Evolutionary conservation across 495 filamentous ascomycete species (phyloP), one percentile per base, ranked within the genome.

Genomic region (Aspergillus cristatus): DNA sequence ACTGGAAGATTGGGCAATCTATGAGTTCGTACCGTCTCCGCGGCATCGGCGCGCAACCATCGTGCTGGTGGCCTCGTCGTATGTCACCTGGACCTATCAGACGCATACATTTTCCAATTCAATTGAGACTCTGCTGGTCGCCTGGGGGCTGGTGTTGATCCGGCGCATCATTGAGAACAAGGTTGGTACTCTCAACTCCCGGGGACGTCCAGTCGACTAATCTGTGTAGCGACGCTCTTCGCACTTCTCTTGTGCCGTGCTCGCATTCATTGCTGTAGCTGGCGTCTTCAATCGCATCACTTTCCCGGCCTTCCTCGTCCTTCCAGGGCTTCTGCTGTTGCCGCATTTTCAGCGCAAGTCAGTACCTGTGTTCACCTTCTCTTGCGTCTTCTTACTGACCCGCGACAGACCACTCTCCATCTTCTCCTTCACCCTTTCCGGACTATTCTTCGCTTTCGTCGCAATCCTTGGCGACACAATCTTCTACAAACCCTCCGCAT

Each of bases 71-170:
- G 89, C 89, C 30, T 97, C 91, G 12, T 93, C 84, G 15, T 98
- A 97, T 62, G 90, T 96, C 47, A 97, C 91, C 33, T 97, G 91
- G 93, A 95, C 93, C 29, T 94, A 84, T 66, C 91, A 98, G 65
- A 94, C 85, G 29, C 91, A 98, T 67, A 97, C 93, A 24, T 97
- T 98, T 63, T 97, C 91, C 55, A 98, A 98, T 60, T 87, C 87
- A 35, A 75, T 96, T 49, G 91, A 98, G 64, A 96, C 91, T 1
- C 68, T 98, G 48, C 71, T 84, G 20, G 89, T 98, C 13, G 70
- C 80, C 34, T 97, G 93, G 91, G 82, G 82, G 43, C 53, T 98
- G 59, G 87, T 96, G 35, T 67, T 97, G 51, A 84, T 96, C 50
- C 78, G 79, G 53, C 78, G 90, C 51, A 88, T 97, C 44, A 61